Evolutionary conservation across 2,329 filamentous ascomycete species (phyloP).

Genomic region (Colletotrichum scovillei): DNA sequence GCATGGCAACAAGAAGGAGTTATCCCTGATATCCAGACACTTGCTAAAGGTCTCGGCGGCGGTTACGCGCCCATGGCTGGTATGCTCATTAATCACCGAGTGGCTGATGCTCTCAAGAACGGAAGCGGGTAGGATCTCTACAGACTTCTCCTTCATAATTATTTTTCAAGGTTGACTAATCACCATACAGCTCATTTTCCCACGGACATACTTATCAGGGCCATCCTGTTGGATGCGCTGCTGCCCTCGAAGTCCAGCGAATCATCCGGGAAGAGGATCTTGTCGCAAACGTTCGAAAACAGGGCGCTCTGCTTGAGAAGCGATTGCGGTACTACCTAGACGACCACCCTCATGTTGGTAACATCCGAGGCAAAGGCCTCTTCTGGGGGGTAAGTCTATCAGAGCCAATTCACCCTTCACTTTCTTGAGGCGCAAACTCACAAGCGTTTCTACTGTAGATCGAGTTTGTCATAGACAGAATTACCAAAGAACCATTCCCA

Average conservation of each 20-base stretch:
- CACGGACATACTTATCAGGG: conserved; percentile 74
- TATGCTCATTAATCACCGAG: conserved; percentile 61
- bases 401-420: no score
- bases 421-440: neutral
- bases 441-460: conserved; percentile 19
- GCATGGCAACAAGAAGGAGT: conserved; percentile 41
- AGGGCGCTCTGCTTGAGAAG: conserved; percentile 53
- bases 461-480: conserved; percentile 43
- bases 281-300: conserved; percentile 65
- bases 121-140: conserved; percentile 49
- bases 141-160: neutral
- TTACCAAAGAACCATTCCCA: conserved; percentile 42
- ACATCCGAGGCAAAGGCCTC: conserved; percentile 44
- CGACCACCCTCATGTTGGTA: conserved; percentile 42
- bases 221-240: conserved; percentile 68
- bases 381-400: conserved; percentile 42
- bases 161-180: neutral
- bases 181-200: conserved; percentile 42
- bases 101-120: conserved; percentile 59
- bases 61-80: conserved; percentile 67
- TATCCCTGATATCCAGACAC: conserved; percentile 65
- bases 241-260: conserved; percentile 71
- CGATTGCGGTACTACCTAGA: conserved; percentile 39
- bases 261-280: conserved; percentile 69
- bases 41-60: conserved; percentile 69